phyloP scores from a whole-genome alignment of 768 basidiomycete genomes.

The Phanerochaete sordida region DNA sequence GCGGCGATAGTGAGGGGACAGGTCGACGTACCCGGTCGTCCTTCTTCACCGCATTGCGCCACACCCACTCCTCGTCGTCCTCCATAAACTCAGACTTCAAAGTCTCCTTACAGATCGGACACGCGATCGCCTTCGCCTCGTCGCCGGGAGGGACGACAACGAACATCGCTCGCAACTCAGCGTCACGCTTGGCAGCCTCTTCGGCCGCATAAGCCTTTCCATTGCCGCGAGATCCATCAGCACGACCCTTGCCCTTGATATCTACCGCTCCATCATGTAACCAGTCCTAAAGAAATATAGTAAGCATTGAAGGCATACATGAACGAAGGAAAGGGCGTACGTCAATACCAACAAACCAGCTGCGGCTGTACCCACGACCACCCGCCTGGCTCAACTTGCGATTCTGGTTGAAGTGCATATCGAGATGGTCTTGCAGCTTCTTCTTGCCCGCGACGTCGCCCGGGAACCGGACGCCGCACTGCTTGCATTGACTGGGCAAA shows the following conservation, averaged over 20 bases:
- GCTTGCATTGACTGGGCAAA: conserved; percentile 83
- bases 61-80: conserved; percentile 98
- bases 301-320: conserved; percentile 10
- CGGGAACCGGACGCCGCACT: conserved; percentile 87
- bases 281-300: conserved; percentile 69
- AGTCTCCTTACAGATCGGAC: conserved; percentile 95
- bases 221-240: conserved; percentile 47
- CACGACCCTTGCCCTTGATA: conserved; percentile 67
- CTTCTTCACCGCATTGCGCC: conserved; percentile 84
- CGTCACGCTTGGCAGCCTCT: conserved; percentile 69
- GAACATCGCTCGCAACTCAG: conserved; percentile 69
- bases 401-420: conserved; percentile 96
- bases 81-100: conserved; percentile 91
- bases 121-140: conserved; percentile 79
- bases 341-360: conserved; percentile 84
- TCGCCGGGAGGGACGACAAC: conserved; percentile 89
- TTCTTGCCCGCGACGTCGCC: conserved; percentile 71
- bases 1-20: neutral
- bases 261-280: conserved; percentile 60
- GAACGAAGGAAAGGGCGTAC: conserved; percentile 36
- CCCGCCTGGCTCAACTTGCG: conserved; percentile 72
- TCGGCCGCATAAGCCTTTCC: conserved; percentile 58
- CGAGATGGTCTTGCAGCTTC: conserved; percentile 82
- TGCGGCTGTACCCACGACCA: conserved; percentile 83
- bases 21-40: conserved; percentile 70